These are phyloP conservation scores for Herpetospermum pedunculosum DNA, from an alignment of 306 rosid genomes.

Conservation along the genomic window DNA sequence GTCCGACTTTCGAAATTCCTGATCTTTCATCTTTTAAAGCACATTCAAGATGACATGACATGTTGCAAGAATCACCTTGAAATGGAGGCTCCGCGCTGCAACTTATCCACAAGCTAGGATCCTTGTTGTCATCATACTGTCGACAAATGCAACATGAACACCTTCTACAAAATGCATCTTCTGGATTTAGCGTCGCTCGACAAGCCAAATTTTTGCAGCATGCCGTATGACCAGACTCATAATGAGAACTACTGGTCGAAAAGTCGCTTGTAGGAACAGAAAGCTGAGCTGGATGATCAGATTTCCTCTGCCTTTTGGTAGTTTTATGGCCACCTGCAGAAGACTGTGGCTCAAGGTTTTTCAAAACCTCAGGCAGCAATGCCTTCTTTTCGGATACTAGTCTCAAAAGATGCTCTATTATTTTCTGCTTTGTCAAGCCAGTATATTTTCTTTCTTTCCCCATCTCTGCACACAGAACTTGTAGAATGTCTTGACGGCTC, in stretches of 20 bases:
- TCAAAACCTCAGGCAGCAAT: slow-evolving; percentile 28
- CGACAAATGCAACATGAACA: slow-evolving; percentile 89
- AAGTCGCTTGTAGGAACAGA: slow-evolving; percentile 33
- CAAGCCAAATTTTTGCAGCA: slow-evolving; percentile 93
- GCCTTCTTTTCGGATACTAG: slow-evolving; percentile 78
- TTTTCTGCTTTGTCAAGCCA: slow-evolving; percentile 86
- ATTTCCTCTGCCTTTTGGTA: slow-evolving; percentile 81
- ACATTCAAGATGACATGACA: slow-evolving; percentile 98
- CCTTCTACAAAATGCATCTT: slow-evolving; percentile 71
- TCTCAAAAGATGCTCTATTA: slow-evolving; percentile 82
- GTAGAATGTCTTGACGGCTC: slow-evolving; percentile 95
- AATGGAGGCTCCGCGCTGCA: slow-evolving; percentile 85
- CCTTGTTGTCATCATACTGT: slow-evolving; percentile 89
- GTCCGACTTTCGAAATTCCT: slow-evolving; percentile 47
- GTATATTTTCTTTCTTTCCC: slow-evolving; percentile 99
- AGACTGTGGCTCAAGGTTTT: slow-evolving; percentile 42
- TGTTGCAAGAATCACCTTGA: slow-evolving; percentile 69
- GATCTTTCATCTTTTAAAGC: slow-evolving; percentile 63
- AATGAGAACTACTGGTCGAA: slow-evolving; percentile 28
- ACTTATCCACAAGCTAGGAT: slow-evolving; percentile 91
- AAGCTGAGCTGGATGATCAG: slow-evolving; percentile 61
- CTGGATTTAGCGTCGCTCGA: slow-evolving; percentile 54
- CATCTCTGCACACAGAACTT: slow-evolving; percentile 91
- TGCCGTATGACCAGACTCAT: slow-evolving; percentile 16
- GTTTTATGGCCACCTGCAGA: slow-evolving; percentile 50